Conservation (phyloP, 208 protist species). For the Spongospora subterranea region DNA sequence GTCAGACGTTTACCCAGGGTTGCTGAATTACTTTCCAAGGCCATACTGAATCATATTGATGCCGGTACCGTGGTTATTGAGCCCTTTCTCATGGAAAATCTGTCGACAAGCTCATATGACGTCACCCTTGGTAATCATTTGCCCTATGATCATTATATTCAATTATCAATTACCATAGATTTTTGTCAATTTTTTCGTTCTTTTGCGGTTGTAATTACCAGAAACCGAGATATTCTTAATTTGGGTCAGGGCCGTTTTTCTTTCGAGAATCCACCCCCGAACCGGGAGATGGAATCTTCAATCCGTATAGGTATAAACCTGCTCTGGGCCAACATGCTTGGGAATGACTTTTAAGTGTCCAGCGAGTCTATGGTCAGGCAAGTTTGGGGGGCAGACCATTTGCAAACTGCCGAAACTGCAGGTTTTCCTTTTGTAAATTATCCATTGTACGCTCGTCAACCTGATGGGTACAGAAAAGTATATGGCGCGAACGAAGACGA, state of each 20-base stretch:
- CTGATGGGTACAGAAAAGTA: not conserved
- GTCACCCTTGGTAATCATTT: constrained; percentile 66
- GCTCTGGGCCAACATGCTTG: not conserved
- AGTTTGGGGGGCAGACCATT: constrained; percentile 3
- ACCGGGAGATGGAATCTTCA: constrained; percentile 39
- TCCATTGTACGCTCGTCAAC: not conserved
- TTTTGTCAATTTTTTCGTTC: constrained; percentile 32
- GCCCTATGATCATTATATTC: constrained; percentile 51
- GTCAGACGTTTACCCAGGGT: no score
- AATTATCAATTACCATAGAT: constrained; percentile 22
- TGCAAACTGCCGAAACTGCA: constrained; percentile 4
- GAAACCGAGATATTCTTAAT: not conserved
- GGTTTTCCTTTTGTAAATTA: not conserved
- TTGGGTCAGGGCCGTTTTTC: not conserved
- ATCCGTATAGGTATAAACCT: constrained; percentile 1
- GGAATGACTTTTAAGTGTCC: not conserved
- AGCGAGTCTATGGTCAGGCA: constrained; percentile 1
- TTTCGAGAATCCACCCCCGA: not conserved
- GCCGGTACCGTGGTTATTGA: constrained; percentile 61
- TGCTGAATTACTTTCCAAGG: no score
- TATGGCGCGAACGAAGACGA: not conserved
- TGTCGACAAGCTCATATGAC: constrained; percentile 67
- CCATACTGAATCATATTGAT: not conserved
- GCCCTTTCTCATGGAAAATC: constrained; percentile 63
- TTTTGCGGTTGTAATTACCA: not conserved